Base-by-base conservation (phyloP, 208 protist genomes). In the Wallacemonas sp. region DNA sequence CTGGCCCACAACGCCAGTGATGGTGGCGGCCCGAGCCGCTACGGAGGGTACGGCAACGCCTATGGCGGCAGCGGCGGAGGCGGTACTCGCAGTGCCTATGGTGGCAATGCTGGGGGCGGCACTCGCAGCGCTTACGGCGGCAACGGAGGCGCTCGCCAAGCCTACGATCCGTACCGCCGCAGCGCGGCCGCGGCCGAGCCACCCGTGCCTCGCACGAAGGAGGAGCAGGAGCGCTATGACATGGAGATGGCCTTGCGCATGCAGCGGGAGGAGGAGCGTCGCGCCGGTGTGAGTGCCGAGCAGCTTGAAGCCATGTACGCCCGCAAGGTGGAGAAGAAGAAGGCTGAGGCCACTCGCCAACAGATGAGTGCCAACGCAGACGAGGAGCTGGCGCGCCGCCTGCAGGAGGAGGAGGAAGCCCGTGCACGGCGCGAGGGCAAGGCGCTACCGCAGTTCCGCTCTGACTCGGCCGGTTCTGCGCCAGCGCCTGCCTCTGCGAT, bases 141-240 rank as follows among this genome's bases (percentile, higher is more conserved):
- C 71, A 14, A 6, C 26, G 26, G 24, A 28, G 44, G 11, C 58
- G 47, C 39, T 19, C 33, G 36, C 53, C 33, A 38, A 33, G 6
- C 1, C 45, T 68, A 71, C 58, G 59, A 77, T 58, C 69, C 61
- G 11, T 61, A 67, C 62, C 58, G 44, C 41, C 49, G 56, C 34
- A 3, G n/a, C n/a, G 42, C 21, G 2, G 27, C 62, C 9, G 17
- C 49, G 3, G 36, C 61, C 3, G 11, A 62, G 12, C 39, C 68
- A 22, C 56, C 68, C 24, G 55, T 66, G n/a, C 70, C 77, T 9
- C 75, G 75, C 46, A 82, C 79, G 6, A 80, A 77, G 65, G 86
- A 91, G 70, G 82, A 96, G 72, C 90, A 96, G 70, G 90, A 96
- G 77, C 80, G 75, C 30, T 82, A 79, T 55, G 90, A 96, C 70